Percentiles rank a stretch among this genome's conserved stretches.
These are phyloP conservation scores for Pseudogymnoascus verrucosus DNA, from an alignment of 2,329 filamentous ascomycete genomes.

Conservation along the genomic window DNA sequence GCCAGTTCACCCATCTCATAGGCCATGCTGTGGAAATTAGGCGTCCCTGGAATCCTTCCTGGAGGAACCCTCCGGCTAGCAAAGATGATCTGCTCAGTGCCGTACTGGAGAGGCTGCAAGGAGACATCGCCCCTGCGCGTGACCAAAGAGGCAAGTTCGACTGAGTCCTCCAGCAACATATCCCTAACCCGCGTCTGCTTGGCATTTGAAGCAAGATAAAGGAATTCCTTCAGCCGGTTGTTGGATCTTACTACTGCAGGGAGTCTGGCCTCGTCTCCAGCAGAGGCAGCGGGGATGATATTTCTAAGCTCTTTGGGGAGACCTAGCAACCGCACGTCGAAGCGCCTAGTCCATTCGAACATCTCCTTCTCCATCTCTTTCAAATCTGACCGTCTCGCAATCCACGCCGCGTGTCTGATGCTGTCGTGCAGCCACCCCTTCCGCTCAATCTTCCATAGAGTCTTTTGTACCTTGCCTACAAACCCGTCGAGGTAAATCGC, in stretches of 20 bases:
- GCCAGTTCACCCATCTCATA: neutral
- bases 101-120: neutral
- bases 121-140: neutral
- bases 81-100: neutral
- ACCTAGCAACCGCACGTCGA: slow-evolving; percentile 9
- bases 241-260: neutral
- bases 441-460: slow-evolving; percentile 7
- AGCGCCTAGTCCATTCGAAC: slow-evolving; percentile 10
- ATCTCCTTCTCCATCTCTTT: slow-evolving; percentile 10
- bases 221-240: neutral
- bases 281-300: neutral
- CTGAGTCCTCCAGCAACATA: neutral
- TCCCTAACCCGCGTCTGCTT: neutral
- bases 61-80: neutral
- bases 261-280: neutral
- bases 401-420: slow-evolving; percentile 5
- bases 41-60: neutral
- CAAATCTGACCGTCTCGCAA: slow-evolving; percentile 8
- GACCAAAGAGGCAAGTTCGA: neutral
- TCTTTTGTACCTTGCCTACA: slow-evolving; percentile 6
- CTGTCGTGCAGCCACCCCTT: slow-evolving; percentile 7
- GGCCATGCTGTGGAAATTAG: neutral
- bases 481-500: slow-evolving; percentile 8
- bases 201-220: neutral
- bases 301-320: slow-evolving; percentile 7